Conservation (phyloP, 805 yeast genomes). For the Yamadazyma kitorensis region DNA sequence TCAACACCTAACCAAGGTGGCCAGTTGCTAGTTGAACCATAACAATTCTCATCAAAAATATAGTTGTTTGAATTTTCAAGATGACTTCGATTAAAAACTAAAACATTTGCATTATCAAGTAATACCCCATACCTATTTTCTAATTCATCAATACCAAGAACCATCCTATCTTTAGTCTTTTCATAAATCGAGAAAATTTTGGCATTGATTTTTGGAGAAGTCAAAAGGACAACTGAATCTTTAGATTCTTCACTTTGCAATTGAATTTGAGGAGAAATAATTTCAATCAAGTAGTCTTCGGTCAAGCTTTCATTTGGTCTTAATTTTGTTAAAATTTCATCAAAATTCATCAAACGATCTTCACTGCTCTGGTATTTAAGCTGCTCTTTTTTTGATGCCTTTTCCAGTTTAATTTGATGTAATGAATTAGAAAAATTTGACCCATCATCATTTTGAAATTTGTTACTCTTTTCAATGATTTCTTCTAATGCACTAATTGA, state of each 20-base stretch:
- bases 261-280: conserved; percentile 44
- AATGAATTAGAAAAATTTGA: conserved; percentile 18
- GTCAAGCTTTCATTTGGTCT: conserved; percentile 23
- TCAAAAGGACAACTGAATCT: conserved; percentile 62
- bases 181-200: conserved; percentile 66
- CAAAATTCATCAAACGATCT: conserved; percentile 29
- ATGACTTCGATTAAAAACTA: conserved; percentile 57
- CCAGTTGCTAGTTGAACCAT: conserved; percentile 69
- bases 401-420: conserved; percentile 1
- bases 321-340: conserved; percentile 25
- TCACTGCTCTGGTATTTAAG: conserved; percentile 5
- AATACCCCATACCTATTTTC: conserved; percentile 70
- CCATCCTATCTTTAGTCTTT: conserved; percentile 28
- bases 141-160: conserved; percentile 33
- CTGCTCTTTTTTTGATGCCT: conserved; percentile 1
- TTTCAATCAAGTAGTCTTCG: conserved; percentile 39
- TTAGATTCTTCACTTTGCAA: conserved; percentile 36
- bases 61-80: conserved; percentile 11
- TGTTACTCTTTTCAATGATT: conserved; percentile 21
- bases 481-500: conserved; percentile 32
- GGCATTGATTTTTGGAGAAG: conserved; percentile 68
- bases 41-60: conserved; percentile 39
- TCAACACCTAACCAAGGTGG: conserved; percentile 89
- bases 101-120: conserved; percentile 69
- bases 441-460: conserved; percentile 7